Percentiles rank a stretch among this genome's conserved stretches.
phyloP scores from a whole-genome alignment of 1,139 yeast genomes.

The Candida freyschussii region DNA sequence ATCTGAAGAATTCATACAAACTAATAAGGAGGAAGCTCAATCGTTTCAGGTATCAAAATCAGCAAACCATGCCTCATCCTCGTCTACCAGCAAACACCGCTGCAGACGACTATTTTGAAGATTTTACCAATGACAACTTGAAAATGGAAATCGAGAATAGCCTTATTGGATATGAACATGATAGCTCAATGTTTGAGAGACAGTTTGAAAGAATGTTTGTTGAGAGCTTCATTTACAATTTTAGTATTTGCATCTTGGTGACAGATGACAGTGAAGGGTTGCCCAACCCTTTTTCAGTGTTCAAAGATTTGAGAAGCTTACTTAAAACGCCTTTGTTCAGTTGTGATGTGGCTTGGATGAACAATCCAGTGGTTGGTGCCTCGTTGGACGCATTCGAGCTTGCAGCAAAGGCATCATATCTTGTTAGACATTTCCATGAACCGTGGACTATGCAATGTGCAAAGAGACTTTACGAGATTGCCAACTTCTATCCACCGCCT shows the following conservation, averaged over 20 bases:
- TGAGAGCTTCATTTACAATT: constrained; percentile 37
- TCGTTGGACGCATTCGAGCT: constrained; percentile 35
- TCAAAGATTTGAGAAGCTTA: constrained; percentile 28
- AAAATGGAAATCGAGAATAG: constrained; percentile 23
- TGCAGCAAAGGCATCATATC: constrained; percentile 37
- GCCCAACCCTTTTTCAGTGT: constrained; percentile 36
- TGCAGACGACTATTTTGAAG: constrained; percentile 3
- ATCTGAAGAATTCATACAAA: constrained; percentile 28
- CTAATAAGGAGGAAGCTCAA: constrained; percentile 24
- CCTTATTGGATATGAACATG: constrained; percentile 8
- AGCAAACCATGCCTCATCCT: not conserved
- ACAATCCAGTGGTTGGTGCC: constrained; percentile 35
- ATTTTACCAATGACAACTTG: constrained; percentile 13
- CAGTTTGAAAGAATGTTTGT: constrained; percentile 31
- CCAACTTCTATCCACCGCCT: constrained; percentile 14
- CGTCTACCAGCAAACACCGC: not conserved
- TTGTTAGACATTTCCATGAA: constrained; percentile 28
- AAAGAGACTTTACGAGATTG: constrained; percentile 15
- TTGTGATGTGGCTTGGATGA: constrained; percentile 32
- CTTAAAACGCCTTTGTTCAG: constrained; percentile 31
- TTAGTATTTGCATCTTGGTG: constrained; percentile 30
- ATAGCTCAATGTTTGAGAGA: constrained; percentile 1
- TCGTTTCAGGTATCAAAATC: not conserved
- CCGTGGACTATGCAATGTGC: constrained; percentile 12
- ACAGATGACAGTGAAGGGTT: constrained; percentile 26